Conservation (phyloP, 352 stramenopile species). For the Globisporangium heterothallicum region DNA sequence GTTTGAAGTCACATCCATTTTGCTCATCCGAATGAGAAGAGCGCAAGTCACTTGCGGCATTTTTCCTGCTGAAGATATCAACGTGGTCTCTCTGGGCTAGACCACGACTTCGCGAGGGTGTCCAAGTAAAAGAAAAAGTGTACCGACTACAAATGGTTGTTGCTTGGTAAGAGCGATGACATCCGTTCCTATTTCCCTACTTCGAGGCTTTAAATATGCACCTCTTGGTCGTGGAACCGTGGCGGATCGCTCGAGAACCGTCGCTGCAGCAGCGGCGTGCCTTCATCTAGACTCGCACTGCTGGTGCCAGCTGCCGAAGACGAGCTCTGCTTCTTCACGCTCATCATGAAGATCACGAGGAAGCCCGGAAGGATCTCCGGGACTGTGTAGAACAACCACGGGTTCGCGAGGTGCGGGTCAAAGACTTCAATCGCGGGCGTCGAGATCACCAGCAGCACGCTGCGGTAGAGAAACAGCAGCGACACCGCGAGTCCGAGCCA, state of each 20-base stretch:
- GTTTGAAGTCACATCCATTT: no score
- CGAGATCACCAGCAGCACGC: slow-evolving; percentile 53
- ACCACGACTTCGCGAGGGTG: no score
- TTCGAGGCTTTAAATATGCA: slow-evolving; percentile 58
- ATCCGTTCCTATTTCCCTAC: no score
- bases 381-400: slow-evolving; percentile 75
- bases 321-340: slow-evolving; percentile 36
- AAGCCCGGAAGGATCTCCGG: slow-evolving; percentile 62
- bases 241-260: slow-evolving; percentile 36
- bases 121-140: no score
- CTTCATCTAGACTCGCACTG: slow-evolving; percentile 39
- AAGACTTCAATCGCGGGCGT: slow-evolving; percentile 67
- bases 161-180: no score
- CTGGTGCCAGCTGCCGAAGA: slow-evolving; percentile 11
- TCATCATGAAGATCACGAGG: slow-evolving; percentile 80
- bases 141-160: no score
- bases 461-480: slow-evolving; percentile 57
- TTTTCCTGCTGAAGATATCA: no score
- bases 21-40: no score
- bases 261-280: slow-evolving; percentile 44
- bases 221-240: slow-evolving; percentile 50
- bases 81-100: no score
- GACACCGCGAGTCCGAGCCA: slow-evolving; percentile 49
- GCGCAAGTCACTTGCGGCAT: no score
- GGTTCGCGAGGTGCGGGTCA: slow-evolving; percentile 61